A percentile compares a stretch with the other conserved stretches of the same genome.
These are phyloP conservation scores for Pichia sp. DNA, from an alignment of 1,139 yeast genomes.

Conservation along the genomic window DNA sequence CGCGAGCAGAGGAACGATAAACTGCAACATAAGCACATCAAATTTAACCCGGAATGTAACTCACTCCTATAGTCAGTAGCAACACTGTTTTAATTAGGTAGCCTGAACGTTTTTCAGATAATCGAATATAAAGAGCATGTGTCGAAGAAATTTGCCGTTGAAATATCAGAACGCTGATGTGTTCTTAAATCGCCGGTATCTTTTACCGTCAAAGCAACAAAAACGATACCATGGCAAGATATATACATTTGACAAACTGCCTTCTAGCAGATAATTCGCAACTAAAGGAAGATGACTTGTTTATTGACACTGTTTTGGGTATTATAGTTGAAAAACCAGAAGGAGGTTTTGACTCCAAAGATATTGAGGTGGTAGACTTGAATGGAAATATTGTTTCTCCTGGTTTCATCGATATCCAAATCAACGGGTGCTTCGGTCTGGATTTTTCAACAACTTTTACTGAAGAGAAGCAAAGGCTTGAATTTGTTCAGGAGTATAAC, in stretches of 20 bases:
- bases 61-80: background rate
- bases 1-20: background rate
- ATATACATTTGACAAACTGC: conserved; percentile 43
- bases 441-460: conserved; percentile 39
- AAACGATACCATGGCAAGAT: background rate
- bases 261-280: conserved; percentile 49
- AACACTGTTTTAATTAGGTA: background rate
- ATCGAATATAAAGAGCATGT: too few relatives aligned
- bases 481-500: conserved; percentile 36
- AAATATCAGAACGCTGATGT: too few relatives aligned
- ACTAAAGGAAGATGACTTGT: conserved; percentile 41
- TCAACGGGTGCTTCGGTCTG: conserved; percentile 58
- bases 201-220: background rate
- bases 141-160: too few relatives aligned
- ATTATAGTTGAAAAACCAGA: conserved; percentile 36
- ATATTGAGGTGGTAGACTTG: conserved; percentile 39
- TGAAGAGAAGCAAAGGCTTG: conserved; percentile 33
- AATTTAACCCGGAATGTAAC: background rate
- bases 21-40: background rate
- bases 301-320: conserved; percentile 43
- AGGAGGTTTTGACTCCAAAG: conserved; percentile 3
- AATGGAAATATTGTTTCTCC: conserved; percentile 51
- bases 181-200: too few relatives aligned
- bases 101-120: too few relatives aligned
- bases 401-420: conserved; percentile 58